Evolutionary conservation across 2,329 filamentous ascomycete species (phyloP).

Genomic region (Bipolaris victoriae): DNA sequence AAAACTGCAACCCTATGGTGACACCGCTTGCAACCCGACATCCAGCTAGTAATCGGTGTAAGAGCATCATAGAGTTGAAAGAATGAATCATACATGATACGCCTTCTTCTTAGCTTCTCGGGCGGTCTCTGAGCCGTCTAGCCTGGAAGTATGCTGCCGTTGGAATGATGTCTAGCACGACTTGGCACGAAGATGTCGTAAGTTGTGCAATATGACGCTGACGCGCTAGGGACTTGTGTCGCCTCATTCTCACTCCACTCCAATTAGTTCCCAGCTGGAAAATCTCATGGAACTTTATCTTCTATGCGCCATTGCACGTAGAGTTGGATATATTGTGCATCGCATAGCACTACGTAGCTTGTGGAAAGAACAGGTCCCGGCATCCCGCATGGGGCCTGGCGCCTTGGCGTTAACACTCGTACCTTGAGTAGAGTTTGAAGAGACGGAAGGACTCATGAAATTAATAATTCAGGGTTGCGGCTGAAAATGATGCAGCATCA

Average conservation of each 20-base stretch:
- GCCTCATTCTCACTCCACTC: background rate
- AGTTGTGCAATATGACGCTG: conserved; percentile 2
- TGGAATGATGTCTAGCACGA: background rate
- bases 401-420: too few relatives aligned
- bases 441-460: too few relatives aligned
- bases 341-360: too few relatives aligned
- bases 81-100: background rate
- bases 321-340: too few relatives aligned
- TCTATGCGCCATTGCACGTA: too few relatives aligned
- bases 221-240: background rate
- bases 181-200: background rate
- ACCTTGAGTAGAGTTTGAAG: too few relatives aligned
- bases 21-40: background rate
- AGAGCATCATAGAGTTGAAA: background rate
- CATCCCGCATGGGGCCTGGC: too few relatives aligned
- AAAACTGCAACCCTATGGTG: background rate
- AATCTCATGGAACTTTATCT: too few relatives aligned
- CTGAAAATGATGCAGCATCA: too few relatives aligned
- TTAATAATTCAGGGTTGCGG: too few relatives aligned
- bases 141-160: background rate
- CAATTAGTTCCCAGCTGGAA: background rate
- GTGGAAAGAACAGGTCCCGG: too few relatives aligned
- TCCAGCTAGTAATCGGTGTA: background rate
- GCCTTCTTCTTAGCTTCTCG: background rate
- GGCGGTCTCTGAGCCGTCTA: background rate